These are phyloP conservation scores for Rosa rugosa DNA, from an alignment of 306 rosid genomes.

Conservation along the genomic window DNA sequence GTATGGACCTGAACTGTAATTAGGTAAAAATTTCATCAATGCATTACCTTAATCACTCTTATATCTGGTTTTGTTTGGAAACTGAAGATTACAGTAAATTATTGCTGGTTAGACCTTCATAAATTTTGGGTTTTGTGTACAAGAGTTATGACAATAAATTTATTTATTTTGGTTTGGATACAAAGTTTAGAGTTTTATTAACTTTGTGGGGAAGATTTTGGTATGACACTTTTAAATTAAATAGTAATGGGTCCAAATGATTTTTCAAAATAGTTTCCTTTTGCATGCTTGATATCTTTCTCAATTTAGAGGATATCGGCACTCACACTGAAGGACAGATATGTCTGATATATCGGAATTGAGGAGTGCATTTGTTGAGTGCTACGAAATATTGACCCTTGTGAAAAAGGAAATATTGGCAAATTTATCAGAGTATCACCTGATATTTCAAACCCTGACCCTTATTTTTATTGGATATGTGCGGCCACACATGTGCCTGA, in stretches of 20 bases:
- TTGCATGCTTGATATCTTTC: neutral
- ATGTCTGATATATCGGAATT: neutral
- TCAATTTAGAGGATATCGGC: neutral
- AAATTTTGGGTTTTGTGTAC: neutral
- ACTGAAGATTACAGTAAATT: neutral
- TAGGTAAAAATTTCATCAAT: neutral
- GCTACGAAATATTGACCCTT: neutral
- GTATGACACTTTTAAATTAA: neutral
- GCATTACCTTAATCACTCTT: too few species aligned
- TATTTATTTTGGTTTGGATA: neutral
- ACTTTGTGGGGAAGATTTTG: neutral
- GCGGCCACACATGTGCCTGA: neutral
- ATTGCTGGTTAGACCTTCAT: neutral
- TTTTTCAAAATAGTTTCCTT: slow-evolving; percentile 6
- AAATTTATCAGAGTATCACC: neutral
- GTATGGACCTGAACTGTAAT: neutral
- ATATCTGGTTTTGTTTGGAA: neutral
- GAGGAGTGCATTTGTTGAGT: neutral
- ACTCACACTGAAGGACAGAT: neutral
- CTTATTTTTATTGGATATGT: neutral
- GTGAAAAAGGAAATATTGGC: neutral
- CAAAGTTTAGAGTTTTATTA: neutral
- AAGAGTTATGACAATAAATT: neutral
- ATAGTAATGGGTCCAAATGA: neutral
- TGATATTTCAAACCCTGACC: neutral